These are phyloP conservation scores for Oidium heveae DNA, from an alignment of 2,329 filamentous ascomycete genomes.

Conservation along the genomic window DNA sequence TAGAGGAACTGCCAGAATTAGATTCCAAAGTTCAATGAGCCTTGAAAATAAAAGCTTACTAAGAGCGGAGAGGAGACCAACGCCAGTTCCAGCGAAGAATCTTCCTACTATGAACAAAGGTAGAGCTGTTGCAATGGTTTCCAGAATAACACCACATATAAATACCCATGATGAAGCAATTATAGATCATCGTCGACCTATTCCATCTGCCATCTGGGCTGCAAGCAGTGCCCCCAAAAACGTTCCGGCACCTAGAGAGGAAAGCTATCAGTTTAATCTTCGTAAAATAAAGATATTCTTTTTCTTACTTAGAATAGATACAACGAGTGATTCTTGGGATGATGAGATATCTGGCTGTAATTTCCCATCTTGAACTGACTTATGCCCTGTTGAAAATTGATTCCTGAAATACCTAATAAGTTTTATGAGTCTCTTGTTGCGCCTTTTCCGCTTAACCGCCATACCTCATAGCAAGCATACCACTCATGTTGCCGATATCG, in stretches of 20 bases:
- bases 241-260: conserved; percentile 30
- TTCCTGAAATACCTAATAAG: conserved; percentile 20
- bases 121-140: conserved; percentile 34
- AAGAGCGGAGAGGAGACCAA: conserved; percentile 28
- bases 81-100: conserved; percentile 45
- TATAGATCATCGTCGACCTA: conserved; percentile 39
- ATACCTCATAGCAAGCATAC: conserved; percentile 28
- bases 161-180: conserved; percentile 38
- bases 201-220: conserved; percentile 33
- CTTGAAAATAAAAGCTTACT: not conserved
- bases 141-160: conserved; percentile 38
- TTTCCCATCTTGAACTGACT: conserved; percentile 12
- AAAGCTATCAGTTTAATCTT: not conserved
- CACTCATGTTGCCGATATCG: conserved; percentile 32
- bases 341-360: conserved; percentile 24
- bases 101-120: conserved; percentile 44
- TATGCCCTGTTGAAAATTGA: conserved; percentile 27
- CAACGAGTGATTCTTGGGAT: conserved; percentile 34
- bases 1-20: conserved; percentile 36
- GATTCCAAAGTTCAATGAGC: no score
- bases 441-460: not conserved
- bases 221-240: conserved; percentile 46
- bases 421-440: no score
- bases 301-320: conserved; percentile 36
- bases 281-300: not conserved